These are phyloP conservation scores for Darksidea phi DNA, from an alignment of 495 filamentous ascomycete genomes.

Conservation along the genomic window DNA sequence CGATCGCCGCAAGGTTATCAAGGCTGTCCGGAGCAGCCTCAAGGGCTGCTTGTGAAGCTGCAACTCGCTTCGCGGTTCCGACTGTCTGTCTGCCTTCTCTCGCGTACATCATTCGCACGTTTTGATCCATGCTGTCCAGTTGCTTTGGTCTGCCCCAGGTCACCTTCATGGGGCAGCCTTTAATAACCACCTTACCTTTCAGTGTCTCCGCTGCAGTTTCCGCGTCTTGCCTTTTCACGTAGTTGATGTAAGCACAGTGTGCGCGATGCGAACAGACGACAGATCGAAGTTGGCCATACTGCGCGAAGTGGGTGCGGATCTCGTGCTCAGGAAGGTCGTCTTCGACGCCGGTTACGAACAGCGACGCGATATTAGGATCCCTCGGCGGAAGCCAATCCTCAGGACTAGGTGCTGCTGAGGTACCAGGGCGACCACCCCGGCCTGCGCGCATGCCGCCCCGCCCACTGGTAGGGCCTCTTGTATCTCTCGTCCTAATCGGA, in stretches of 20 bases:
- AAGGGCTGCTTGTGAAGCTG: slow-evolving; percentile 30
- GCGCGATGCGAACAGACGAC: slow-evolving; percentile 94
- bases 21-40: slow-evolving; percentile 48
- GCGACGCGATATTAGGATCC: slow-evolving; percentile 79
- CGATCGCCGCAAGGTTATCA: slow-evolving; percentile 55
- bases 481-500: slow-evolving; percentile 41
- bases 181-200: slow-evolving; percentile 79
- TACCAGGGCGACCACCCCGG: slow-evolving; percentile 58
- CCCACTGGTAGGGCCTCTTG: slow-evolving; percentile 49
- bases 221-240: slow-evolving; percentile 73
- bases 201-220: slow-evolving; percentile 80
- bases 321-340: slow-evolving; percentile 92
- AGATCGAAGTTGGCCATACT: slow-evolving; percentile 82
- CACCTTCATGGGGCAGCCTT: slow-evolving; percentile 81
- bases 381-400: slow-evolving; percentile 80
- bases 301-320: slow-evolving; percentile 83
- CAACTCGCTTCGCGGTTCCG: slow-evolving; percentile 42
- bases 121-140: slow-evolving; percentile 82
- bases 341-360: slow-evolving; percentile 93
- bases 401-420: slow-evolving; percentile 72
- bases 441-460: slow-evolving; percentile 45
- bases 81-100: slow-evolving; percentile 67
- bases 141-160: slow-evolving; percentile 91
- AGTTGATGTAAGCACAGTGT: slow-evolving; percentile 96
- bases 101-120: slow-evolving; percentile 72